Percentiles rank a stretch among this genome's conserved stretches.
phyloP scores from a whole-genome alignment of 345 rosid genomes.

The Moricandia moricandioides region DNA sequence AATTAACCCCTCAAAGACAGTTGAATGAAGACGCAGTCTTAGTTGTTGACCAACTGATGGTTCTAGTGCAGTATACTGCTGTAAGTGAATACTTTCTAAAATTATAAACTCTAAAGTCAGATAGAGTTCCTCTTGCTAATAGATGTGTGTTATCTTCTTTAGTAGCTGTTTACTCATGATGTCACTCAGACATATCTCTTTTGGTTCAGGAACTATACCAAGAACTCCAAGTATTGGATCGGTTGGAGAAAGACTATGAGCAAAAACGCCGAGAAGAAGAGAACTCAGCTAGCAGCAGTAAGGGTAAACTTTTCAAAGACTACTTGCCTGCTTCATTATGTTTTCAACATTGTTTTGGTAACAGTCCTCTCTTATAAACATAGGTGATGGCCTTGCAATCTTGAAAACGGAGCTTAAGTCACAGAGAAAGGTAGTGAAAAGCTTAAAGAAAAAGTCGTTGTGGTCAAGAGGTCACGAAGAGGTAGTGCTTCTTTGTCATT shows the following conservation, averaged over 20 bases:
- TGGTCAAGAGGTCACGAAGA: constrained; percentile 91
- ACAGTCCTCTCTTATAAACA: background rate
- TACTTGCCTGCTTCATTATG: background rate
- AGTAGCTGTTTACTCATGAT: constrained; percentile 6
- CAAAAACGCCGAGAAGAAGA: constrained; percentile 76
- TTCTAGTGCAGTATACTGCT: constrained; percentile 73
- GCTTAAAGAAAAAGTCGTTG: constrained; percentile 76
- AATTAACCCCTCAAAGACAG: constrained; percentile 63
- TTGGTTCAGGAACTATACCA: constrained; percentile 65
- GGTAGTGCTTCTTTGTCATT: constrained; percentile 38
- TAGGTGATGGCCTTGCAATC: constrained; percentile 59
- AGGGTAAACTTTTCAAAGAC: constrained; percentile 39
- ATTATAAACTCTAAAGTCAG: background rate
- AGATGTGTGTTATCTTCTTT: constrained; percentile 5
- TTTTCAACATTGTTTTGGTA: constrained; percentile 6
- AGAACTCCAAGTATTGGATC: constrained; percentile 75
- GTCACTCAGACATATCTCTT: constrained; percentile 3
- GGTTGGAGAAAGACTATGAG: constrained; percentile 72
- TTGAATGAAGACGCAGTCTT: constrained; percentile 66
- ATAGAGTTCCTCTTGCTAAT: constrained; percentile 1
- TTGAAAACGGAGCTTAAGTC: constrained; percentile 71
- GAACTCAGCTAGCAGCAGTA: constrained; percentile 46
- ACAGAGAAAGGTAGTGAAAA: constrained; percentile 73
- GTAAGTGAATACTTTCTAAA: constrained; percentile 44
- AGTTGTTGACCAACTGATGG: constrained; percentile 61